Evolutionary conservation across 1,139 yeast genomes (phyloP), one percentile per base, ranked within the genome.

Genomic region (Diutina siamensis): DNA sequence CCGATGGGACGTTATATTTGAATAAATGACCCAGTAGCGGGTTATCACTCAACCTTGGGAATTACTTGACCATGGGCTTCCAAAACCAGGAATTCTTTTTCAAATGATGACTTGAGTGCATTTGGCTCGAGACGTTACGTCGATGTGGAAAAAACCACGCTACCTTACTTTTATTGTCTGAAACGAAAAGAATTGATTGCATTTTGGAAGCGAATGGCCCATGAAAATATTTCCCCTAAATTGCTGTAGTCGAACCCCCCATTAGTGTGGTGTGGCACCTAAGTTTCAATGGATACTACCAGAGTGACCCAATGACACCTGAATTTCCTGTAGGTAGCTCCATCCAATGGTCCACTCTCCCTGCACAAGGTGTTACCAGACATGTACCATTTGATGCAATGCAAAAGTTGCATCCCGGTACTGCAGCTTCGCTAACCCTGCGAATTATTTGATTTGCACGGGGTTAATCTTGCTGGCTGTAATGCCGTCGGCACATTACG

Each of bases 131-230:
- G 92, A 81, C 85, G 61, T 72, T 71, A 62, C 72, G 86, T 82
- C 85, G 84, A 73, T 83, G 94, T 83, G 94, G 94, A 83, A 83
- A 82, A 81, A 83, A 66, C 76, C 89, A 72, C 79, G 94, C 89
- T 82, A 82, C 89, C 89, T 82, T 70, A 71, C 56, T 61, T 61
- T 59, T 64, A 65, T 69, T 72, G 60, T 56, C 61, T 58, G 61
- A 58, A 44, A 51, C 32, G 28, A 25, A n/a, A n/a, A n/a, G n/a
- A n/a, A n/a, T n/a, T n/a, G n/a, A 25, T 25, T 25, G 10, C 28
- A 25, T 10, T 10, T 7, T 25, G 28, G 28, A 7, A 25, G 28
- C 5, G 28, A 25, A 7, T 25, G 10, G 10, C 28, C 28, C 10
- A 25, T n/a, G n/a, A n/a, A n/a, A n/a, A n/a, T n/a, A n/a, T n/a